Evolutionary conservation across 2,329 filamentous ascomycete species (phyloP), one percentile per base, ranked within the genome.

Genomic region (Geosmithia putterillii): DNA sequence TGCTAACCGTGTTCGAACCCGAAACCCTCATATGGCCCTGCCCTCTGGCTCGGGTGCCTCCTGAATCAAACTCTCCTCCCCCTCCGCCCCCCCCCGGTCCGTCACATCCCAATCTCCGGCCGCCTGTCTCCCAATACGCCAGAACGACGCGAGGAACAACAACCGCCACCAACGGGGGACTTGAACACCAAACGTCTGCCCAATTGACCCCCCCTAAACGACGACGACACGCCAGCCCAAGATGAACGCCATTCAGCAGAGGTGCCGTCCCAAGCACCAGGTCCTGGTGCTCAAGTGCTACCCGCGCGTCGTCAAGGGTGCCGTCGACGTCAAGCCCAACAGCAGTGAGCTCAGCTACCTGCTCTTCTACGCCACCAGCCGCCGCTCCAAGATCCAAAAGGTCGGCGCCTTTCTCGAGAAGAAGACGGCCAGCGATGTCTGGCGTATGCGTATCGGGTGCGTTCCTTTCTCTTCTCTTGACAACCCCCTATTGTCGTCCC

Each of bases 271-370:
- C 22, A 96, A 95, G 71, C 92, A 98, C 67, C 90, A 96, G 74
- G 86, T 95, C 53, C 72, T 96, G 48, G 83, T 95, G 52, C 76
- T 95, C 51, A 95, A 95, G 69, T 96, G 90, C 71, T 98, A 95
- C 63, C 92, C 92, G 36, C 83, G 84, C 53, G 89, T 86, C 50
- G 86, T 86, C 51, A 96, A 95, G 67, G 87, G 86, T 42, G 82
- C 86, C 48, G 83, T 89, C 59, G 87, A 95, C 56, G 87, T 95
- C 57, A 94, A 90, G 66, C 89, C 92, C 38, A 96, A 96, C 65
- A 87, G 87, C 51, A 94, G 87, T 66, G 92, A 98, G 70, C 78
- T 98, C 49, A 94, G 87, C 64, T 96, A 96, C 61, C 77, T 98
- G 50, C 79, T 96, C 44, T 96, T 94, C 73, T 96, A 98, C 70